Conservation (phyloP, 2,329 filamentous ascomycete species). For the Allantophomopsis cytisporea region DNA sequence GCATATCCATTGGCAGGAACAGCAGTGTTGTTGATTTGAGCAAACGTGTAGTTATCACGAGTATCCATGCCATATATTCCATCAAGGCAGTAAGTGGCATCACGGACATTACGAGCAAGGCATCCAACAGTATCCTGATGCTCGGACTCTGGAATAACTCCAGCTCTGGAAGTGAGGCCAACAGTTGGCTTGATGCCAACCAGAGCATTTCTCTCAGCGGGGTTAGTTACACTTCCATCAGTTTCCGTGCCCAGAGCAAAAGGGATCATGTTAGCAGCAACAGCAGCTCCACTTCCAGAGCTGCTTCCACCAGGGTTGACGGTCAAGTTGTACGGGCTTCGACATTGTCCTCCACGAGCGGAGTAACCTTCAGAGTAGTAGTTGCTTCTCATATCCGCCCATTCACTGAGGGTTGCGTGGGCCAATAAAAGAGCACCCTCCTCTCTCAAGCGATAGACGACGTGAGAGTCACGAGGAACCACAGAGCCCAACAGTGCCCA, state of each 20-base stretch:
- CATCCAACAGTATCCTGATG: conserved; percentile 58
- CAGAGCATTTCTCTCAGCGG: conserved; percentile 53
- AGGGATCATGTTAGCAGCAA: conserved; percentile 46
- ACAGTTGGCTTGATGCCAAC: conserved; percentile 69
- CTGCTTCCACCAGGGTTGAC: conserved; percentile 51
- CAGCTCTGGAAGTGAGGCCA: conserved; percentile 53
- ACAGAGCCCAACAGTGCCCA: conserved; percentile 52
- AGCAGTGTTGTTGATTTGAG: conserved; percentile 24
- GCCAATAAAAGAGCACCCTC: conserved; percentile 53
- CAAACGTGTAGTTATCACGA: conserved; percentile 51
- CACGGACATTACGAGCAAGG: conserved; percentile 46
- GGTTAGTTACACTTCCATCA: conserved; percentile 59
- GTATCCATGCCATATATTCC: conserved; percentile 52
- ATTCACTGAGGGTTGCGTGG: conserved; percentile 59
- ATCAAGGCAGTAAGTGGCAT: conserved; percentile 52
- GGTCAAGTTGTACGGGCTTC: conserved; percentile 53
- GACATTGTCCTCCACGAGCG: conserved; percentile 46
- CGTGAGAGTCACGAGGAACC: conserved; percentile 53
- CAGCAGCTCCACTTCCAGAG: conserved; percentile 50
- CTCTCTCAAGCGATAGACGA: conserved; percentile 45
- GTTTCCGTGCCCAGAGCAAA: conserved; percentile 65
- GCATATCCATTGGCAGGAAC: conserved; percentile 41
- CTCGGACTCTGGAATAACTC: conserved; percentile 51
- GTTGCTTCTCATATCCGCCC: conserved; percentile 58
- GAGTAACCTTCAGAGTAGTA: conserved; percentile 58